Conservation (phyloP, 2,329 filamentous ascomycete genomes). For the Talaromyces sp. region DNA sequence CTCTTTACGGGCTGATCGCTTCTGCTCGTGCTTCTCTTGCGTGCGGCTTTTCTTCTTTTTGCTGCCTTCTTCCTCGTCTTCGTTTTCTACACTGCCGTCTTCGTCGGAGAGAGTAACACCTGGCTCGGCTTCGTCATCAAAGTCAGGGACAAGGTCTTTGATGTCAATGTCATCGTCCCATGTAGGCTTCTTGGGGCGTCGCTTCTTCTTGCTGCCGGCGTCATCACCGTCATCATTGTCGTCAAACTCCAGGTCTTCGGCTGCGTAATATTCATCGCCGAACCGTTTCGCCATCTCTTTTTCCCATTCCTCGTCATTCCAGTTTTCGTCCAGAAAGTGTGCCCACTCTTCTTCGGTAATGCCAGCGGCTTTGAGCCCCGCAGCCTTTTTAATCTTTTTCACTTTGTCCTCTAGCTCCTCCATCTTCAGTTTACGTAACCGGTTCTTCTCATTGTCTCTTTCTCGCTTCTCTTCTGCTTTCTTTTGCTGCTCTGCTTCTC, state of each 20-base stretch:
- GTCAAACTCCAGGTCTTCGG: slow-evolving; percentile 51
- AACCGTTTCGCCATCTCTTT: slow-evolving; percentile 83
- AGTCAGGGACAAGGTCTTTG: slow-evolving; percentile 82
- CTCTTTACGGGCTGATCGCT: slow-evolving; percentile 73
- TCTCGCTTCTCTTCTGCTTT: slow-evolving; percentile 74
- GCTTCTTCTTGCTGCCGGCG: slow-evolving; percentile 49
- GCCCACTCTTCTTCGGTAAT: slow-evolving; percentile 75
- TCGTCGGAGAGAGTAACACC: slow-evolving; percentile 53
- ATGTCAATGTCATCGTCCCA: slow-evolving; percentile 99
- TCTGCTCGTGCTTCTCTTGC: slow-evolving; percentile 50
- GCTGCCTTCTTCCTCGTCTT: slow-evolving; percentile 33
- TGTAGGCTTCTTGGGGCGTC: slow-evolving; percentile 69
- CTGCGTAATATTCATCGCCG: slow-evolving; percentile 83
- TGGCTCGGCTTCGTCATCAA: slow-evolving; percentile 61
- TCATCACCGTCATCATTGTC: slow-evolving; percentile 28
- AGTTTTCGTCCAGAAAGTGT: slow-evolving; percentile 76
- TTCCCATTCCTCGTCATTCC: slow-evolving; percentile 87
- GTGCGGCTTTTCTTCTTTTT: slow-evolving; percentile 44
- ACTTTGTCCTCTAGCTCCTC: slow-evolving; percentile 87
- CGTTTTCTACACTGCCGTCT: slow-evolving; percentile 38
- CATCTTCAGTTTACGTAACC: slow-evolving; percentile 79
- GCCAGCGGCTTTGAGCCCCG: slow-evolving; percentile 64
- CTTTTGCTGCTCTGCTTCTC: slow-evolving; percentile 70
- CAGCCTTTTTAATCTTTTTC: slow-evolving; percentile 80
- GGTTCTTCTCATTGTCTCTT: slow-evolving; percentile 72